Base-by-base conservation (phyloP, 2,329 filamentous ascomycete species). In the Aspergillus aculeatinus region DNA sequence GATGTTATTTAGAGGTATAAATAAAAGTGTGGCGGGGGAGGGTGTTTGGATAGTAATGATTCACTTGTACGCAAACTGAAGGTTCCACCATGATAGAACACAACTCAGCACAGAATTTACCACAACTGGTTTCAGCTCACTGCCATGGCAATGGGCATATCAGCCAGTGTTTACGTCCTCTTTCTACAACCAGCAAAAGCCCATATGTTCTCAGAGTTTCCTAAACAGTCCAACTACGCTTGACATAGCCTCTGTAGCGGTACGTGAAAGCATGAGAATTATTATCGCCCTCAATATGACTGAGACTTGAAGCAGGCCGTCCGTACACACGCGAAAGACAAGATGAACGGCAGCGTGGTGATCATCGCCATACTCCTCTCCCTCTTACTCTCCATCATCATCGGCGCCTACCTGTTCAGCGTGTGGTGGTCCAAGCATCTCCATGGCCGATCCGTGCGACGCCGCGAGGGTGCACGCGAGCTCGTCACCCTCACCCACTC, bases 1-100 rank as follows among this genome's bases (percentile, higher is more conserved):
- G 27, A 29, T 9, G 39, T 35, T 11, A 48, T 51, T 33, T 55
- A 25, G 10, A 42, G 55, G 52, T 57, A 62, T 66, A 70, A 58
- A 68, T 12, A 69, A 63, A 67, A 69, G 59, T 63, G 7, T 1
- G 2, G 16, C 14, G 3, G 39, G 6, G 39, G 16, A 19, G 39
- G 39, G 39, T 44, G 12, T 12, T 16, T 35, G 33, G 3, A 35
- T 35, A 44, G 16, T 44, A 44, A 44, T 19, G 16, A 44, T 44
- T 44, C 39, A 44, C 39, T 19, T 19, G 12, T 35, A 9, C 39
- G 9, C 14, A 19, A 44, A 19, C 39, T 16, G 16, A 9, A 44
- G 3, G 7, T 44, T 44, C 39, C 33, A 35, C 1, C 14, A 44
- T n/a, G 39, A 19, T 35, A 12, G 12, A 16, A 35, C 4, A 35